Percentiles rank a stretch among this genome's conserved stretches.
Conservation (phyloP, 768 basidiomycete genomes). For the Sarcodon aspratus region DNA sequence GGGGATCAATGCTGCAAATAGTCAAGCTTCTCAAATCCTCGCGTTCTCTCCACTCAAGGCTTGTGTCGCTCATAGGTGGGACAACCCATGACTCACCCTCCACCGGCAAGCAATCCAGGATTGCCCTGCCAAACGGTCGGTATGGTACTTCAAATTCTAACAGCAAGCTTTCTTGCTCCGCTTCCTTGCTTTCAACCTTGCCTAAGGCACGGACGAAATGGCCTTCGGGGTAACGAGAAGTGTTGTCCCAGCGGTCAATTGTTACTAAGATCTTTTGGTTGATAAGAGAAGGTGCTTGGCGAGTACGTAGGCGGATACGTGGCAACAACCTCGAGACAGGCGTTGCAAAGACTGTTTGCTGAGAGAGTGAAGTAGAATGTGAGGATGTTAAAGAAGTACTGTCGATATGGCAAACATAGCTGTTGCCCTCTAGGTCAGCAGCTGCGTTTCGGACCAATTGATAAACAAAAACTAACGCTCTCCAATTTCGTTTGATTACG, state of each 20-base stretch:
- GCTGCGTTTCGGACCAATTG: neutral
- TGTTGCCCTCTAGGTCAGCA: slow-evolving; percentile 13
- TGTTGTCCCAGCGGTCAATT: slow-evolving; percentile 85
- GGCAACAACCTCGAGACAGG: slow-evolving; percentile 88
- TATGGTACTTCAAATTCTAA: slow-evolving; percentile 96
- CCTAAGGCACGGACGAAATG: slow-evolving; percentile 94
- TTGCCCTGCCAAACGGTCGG: slow-evolving; percentile 91
- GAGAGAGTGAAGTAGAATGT: slow-evolving; percentile 66
- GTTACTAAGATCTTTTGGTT: slow-evolving; percentile 94
- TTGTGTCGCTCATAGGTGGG: slow-evolving; percentile 50
- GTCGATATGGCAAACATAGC: slow-evolving; percentile 94
- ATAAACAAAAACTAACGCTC: slow-evolving; percentile 50
- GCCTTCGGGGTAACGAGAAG: slow-evolving; percentile 89
- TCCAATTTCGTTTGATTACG: slow-evolving; percentile 90
- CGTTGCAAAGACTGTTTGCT: slow-evolving; percentile 89
- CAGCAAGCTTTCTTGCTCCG: slow-evolving; percentile 88
- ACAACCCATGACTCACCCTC: slow-evolving; percentile 94
- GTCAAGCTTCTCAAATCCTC: slow-evolving; percentile 79
- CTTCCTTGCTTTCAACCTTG: slow-evolving; percentile 87
- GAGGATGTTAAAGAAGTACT: slow-evolving; percentile 75
- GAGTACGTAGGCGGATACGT: slow-evolving; percentile 87
- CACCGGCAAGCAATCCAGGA: slow-evolving; percentile 78
- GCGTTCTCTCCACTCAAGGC: slow-evolving; percentile 65
- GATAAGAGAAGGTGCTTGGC: slow-evolving; percentile 82
- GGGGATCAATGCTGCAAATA: slow-evolving; percentile 96